Conservation (phyloP, 805 yeast genomes). For the Candida corydali region DNA sequence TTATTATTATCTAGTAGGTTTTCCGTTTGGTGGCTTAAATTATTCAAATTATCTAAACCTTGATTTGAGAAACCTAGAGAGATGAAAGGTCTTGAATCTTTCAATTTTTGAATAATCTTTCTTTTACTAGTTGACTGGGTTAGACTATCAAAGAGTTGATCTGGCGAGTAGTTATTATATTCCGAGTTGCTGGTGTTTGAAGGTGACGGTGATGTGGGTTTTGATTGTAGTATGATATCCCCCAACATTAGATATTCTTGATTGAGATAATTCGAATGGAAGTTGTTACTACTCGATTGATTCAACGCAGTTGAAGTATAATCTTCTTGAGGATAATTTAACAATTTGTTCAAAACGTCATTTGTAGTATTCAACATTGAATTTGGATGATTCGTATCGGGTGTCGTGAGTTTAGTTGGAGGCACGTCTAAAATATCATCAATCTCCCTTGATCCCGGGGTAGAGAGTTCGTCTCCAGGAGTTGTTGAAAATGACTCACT, state of each 20-base stretch:
- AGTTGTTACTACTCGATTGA: slow-evolving; percentile 4
- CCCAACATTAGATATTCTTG: slow-evolving; percentile 50
- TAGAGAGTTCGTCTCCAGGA: background rate
- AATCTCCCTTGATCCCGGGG: background rate
- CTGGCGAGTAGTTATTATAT: slow-evolving; percentile 6
- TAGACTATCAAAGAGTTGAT: slow-evolving; percentile 3
- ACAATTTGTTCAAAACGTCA: slow-evolving; percentile 22
- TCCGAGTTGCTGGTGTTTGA: slow-evolving; percentile 24
- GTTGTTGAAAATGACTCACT: background rate
- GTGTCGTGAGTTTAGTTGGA: no score
- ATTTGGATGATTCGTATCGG: slow-evolving; percentile 7
- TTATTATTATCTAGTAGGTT: slow-evolving; percentile 9
- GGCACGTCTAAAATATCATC: background rate
- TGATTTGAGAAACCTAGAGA: slow-evolving; percentile 27
- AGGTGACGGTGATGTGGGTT: slow-evolving; percentile 37
- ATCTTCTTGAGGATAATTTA: slow-evolving; percentile 10
- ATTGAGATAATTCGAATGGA: slow-evolving; percentile 45
- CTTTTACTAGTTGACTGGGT: slow-evolving; percentile 7
- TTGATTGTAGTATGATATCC: slow-evolving; percentile 41
- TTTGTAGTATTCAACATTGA: slow-evolving; percentile 25
- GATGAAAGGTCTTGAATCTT: slow-evolving; percentile 39
- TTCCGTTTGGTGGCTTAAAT: slow-evolving; percentile 10
- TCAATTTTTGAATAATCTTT: slow-evolving; percentile 10
- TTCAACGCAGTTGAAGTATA: background rate
- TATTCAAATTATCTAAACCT: slow-evolving; percentile 4